Evolutionary conservation across 441 rosid genomes (phyloP), one percentile per base, ranked within the genome.

Genomic region (Raphanus hybrid): DNA sequence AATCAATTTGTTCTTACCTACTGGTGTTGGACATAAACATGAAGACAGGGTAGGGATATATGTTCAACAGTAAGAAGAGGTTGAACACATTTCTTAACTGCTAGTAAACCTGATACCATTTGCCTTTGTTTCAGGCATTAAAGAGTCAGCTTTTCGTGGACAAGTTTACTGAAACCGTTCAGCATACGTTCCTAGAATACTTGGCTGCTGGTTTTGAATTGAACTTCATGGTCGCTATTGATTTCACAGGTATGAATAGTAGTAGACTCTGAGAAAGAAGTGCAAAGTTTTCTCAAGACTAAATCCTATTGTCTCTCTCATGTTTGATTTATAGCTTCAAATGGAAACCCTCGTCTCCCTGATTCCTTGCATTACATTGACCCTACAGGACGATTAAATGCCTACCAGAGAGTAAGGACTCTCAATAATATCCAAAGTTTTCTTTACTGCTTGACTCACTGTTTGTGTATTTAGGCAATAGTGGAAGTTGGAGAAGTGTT

Each of bases 311-410:
- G 16, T 32, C 3, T 16, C 3, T 16, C 14, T 34, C 62, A 20
- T 75, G 73, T 52, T 81, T 63, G 66, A 69, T 83, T 23, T 23
- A 23, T 84, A 94, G 98, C 97, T 82, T 94, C 98, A 83, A 94
- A 94, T 85, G 98, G 97, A 70, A 94, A 94, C 78, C 97, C 98
- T 61, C 98, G 98, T 29, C 92, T 90, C 54, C 91, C 96, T 39
- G 98, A 92, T 91, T 94, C 98, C 35, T 84, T 94, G 90, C 98
- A 94, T 85, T 94, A 87, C 75, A 78, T 92, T 35, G 98, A 94
- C 83, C 91, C 93, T 63, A 84, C 97, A 7, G 92, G 95, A 75
- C 83, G 96, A 54, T 80, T 69, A 77, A 94, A 94, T 84, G 91
- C 97, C 0, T 94, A 94, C 75, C 97, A 94, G 70, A 87, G 86